phyloP scores from a whole-genome alignment of 345 rosid species.

The Bruguiera gymnorhiza region DNA sequence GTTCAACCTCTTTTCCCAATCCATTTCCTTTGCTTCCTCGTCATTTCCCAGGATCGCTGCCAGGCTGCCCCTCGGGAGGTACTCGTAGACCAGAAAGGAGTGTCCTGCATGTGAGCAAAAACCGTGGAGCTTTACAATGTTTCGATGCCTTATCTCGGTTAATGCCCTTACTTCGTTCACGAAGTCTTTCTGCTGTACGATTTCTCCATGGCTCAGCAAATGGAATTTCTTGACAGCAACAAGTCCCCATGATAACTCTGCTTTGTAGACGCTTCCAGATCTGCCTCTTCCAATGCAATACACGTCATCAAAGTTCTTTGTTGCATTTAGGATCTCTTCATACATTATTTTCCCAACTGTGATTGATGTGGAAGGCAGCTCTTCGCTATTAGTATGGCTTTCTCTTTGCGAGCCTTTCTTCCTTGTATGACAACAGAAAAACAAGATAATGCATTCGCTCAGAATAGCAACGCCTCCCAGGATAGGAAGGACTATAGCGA shows the following conservation, averaged over 20 bases:
- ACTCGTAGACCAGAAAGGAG: no score
- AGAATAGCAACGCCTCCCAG: background rate
- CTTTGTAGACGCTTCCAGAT: constrained; percentile 29
- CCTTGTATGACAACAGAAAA: background rate
- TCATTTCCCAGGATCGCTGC: no score
- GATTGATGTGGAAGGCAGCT: background rate
- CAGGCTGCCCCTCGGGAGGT: no score
- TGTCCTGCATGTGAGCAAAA: constrained; percentile 20
- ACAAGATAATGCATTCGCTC: background rate
- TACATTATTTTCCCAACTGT: constrained; percentile 21
- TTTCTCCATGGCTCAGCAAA: background rate
- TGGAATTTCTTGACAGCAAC: constrained; percentile 32
- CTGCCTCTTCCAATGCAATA: constrained; percentile 26
- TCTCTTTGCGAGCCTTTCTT: background rate
- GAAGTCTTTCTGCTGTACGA: constrained; percentile 7
- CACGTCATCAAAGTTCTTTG: constrained; percentile 10
- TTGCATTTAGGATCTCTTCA: constrained; percentile 20
- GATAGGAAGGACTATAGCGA: constrained; percentile 16
- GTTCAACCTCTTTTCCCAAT: no score
- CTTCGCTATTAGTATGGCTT: background rate
- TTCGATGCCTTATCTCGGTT: constrained; percentile 33
- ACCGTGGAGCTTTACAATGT: constrained; percentile 31
- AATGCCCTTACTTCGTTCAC: constrained; percentile 27
- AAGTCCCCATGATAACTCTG: constrained; percentile 1
- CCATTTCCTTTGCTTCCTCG: no score